A percentile compares a stretch with the other conserved stretches of the same genome.
These are phyloP conservation scores for Leucoagaricus sp. DNA, from an alignment of 1,284 basidiomycete genomes.

Conservation along the genomic window DNA sequence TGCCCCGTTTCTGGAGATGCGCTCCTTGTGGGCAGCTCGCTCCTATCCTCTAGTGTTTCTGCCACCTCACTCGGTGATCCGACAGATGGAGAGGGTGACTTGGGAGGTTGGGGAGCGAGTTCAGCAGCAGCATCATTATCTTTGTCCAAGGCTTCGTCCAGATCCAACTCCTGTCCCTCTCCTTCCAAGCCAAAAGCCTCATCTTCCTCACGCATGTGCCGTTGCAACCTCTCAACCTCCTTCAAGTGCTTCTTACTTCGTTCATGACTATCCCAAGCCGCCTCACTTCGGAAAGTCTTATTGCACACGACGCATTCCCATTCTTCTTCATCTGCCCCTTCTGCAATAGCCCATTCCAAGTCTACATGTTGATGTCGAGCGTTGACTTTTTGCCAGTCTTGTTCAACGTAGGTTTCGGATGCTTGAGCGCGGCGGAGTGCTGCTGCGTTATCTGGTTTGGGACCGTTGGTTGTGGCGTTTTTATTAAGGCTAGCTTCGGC, in stretches of 20 bases:
- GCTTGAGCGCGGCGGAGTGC: constrained; percentile 24
- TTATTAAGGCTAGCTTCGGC: constrained; percentile 32
- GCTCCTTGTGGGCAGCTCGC: not conserved
- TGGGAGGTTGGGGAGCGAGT: not conserved
- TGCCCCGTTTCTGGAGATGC: not conserved
- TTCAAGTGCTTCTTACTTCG: constrained; percentile 94
- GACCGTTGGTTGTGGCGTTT: constrained; percentile 28
- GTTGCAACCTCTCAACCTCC: constrained; percentile 76
- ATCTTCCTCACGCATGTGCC: constrained; percentile 79
- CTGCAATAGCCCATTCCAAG: constrained; percentile 68
- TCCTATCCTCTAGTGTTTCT: not conserved
- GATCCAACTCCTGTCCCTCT: constrained; percentile 26
- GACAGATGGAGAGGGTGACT: constrained; percentile 1
- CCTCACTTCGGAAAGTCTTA: constrained; percentile 90
- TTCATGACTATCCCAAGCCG: constrained; percentile 96
- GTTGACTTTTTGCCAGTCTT: constrained; percentile 80
- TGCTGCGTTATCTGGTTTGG: constrained; percentile 17
- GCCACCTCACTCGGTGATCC: not conserved
- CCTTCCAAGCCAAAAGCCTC: constrained; percentile 56
- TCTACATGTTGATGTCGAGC: constrained; percentile 49
- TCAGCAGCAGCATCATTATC: constrained; percentile 1
- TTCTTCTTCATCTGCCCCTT: constrained; percentile 73
- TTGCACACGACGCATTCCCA: constrained; percentile 98
- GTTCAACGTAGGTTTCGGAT: constrained; percentile 61
- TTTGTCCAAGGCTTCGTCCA: constrained; percentile 13